Percentiles rank a stretch among this genome's conserved stretches.
These are phyloP conservation scores for Pseudopyrenochaeta lycopersici DNA, from an alignment of 2,329 filamentous ascomycete genomes.

Conservation along the genomic window DNA sequence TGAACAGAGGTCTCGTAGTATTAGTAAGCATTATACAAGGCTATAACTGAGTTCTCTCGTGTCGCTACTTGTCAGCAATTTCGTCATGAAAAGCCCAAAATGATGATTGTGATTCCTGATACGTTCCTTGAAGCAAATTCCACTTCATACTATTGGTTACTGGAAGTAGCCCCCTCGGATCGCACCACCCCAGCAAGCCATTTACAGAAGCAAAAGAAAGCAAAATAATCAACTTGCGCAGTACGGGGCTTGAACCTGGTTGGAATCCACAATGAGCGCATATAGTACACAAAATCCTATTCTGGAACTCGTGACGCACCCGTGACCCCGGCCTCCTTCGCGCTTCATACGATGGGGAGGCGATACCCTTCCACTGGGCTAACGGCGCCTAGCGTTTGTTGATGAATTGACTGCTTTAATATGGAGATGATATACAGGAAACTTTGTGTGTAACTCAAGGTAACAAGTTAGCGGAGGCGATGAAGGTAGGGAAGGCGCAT, in stretches of 20 bases:
- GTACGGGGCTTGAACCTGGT: constrained; percentile 28
- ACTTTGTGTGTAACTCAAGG: not conserved
- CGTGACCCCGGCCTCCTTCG: constrained; percentile 37
- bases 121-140: no score
- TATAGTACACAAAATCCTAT: not conserved
- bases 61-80: no score
- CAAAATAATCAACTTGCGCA: constrained; percentile 5
- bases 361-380: constrained; percentile 51
- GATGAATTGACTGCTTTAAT: not conserved
- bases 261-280: not conserved
- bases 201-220: not conserved
- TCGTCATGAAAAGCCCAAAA: no score
- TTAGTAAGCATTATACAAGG: no score
- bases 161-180: no score
- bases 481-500: constrained; percentile 15
- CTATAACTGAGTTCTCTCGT: no score
- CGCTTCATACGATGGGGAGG: constrained; percentile 42
- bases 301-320: constrained; percentile 14
- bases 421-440: not conserved
- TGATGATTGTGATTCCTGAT: no score
- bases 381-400: constrained; percentile 32
- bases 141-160: no score
- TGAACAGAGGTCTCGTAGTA: no score
- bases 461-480: not conserved
- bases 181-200: not conserved